Percentiles rank a stretch among this genome's conserved stretches.
Evolutionary conservation across 2,329 filamentous ascomycete genomes (phyloP).

Genomic region (Cordyceps militaris): DNA sequence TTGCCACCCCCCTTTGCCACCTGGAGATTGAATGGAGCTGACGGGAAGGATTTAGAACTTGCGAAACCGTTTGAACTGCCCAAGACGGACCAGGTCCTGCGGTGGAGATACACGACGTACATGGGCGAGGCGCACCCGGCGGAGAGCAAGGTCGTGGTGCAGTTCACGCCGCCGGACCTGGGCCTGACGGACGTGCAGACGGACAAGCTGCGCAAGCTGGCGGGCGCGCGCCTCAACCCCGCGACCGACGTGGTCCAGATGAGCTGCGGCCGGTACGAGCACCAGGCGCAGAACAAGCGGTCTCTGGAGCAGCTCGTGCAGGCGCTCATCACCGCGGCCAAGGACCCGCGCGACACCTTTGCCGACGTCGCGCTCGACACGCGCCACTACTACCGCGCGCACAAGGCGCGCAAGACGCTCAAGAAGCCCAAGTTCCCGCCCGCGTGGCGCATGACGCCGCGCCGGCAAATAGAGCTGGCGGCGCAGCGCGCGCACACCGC

Average conservation of each 20-base stretch:
- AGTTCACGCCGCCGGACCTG: conserved; percentile 73
- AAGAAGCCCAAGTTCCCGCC: conserved; percentile 72
- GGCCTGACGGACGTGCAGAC: conserved; percentile 60
- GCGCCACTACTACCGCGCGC: conserved; percentile 65
- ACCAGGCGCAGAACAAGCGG: conserved; percentile 94
- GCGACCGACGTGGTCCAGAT: conserved; percentile 76
- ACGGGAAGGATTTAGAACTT: conserved; percentile 52
- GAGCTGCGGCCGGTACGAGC: conserved; percentile 81
- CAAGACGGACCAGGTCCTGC: conserved; percentile 60
- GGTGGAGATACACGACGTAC: conserved; percentile 95
- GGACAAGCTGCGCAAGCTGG: conserved; percentile 80
- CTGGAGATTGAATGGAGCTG: background rate
- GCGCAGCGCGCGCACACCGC: conserved; percentile 46
- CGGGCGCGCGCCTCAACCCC: conserved; percentile 81
- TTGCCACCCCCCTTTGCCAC: too few species aligned
- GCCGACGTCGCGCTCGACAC: conserved; percentile 85
- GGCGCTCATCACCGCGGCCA: conserved; percentile 66
- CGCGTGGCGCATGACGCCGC: conserved; percentile 74
- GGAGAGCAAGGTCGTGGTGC: conserved; percentile 86
- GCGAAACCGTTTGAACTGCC: conserved; percentile 75
- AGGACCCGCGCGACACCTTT: conserved; percentile 73
- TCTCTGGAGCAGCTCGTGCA: conserved; percentile 76
- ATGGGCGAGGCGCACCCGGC: conserved; percentile 91
- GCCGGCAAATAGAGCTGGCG: conserved; percentile 59
- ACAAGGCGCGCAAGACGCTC: conserved; percentile 26